Base-by-base conservation (phyloP, 2,329 filamentous ascomycete species). In the Volutella citrinella region DNA sequence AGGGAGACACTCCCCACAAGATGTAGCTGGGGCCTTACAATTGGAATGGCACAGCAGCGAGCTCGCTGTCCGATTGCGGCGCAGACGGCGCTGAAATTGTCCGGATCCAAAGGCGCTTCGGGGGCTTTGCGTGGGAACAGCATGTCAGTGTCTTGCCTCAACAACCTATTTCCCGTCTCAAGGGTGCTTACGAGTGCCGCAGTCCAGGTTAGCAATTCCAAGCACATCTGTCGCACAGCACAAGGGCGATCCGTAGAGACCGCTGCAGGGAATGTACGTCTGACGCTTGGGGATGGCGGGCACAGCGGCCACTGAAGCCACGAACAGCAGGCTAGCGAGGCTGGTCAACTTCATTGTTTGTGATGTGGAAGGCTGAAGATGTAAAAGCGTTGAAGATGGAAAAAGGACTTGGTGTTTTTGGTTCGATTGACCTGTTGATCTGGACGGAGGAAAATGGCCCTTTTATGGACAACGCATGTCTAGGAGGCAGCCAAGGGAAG, bases 171-270 rank as follows among this genome's bases (percentile, higher is more conserved):
- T 4, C 11, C 7, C 10, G 25, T 20, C 5, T 7, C 8, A 14
- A 64, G n/a, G n/a, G n/a, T n/a, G 20, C 73, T 48, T 63, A 78
- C 76, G 75, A 38, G 61, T 54, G 13, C 50, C 59, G 56, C 79
- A 83, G 64, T 82, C 63, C 16, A 80, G 62, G 54, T 76, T 63
- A 4, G 70, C 74, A 38, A 80, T 42, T 39, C 74, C 70, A 23
- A 82, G 69, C 20, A 82, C 68, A 45, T 82, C 74, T 16, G 76
- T 78, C 11, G 77, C 72, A 54, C 79, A 83, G 67, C 79, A 83
- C 45, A 74, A 68, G 5, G 72, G 51, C 19, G 48, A 63, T 45
- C 51, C 55, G 47, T 69, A 69, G 14, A 70, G 59, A 13, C 60
- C 61, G 19, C 56, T 57, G 50, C 70, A 72, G 25, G 69, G 56